Conservation (phyloP, 2,329 filamentous ascomycete genomes). For the Ophiocordyceps unilateralis region DNA sequence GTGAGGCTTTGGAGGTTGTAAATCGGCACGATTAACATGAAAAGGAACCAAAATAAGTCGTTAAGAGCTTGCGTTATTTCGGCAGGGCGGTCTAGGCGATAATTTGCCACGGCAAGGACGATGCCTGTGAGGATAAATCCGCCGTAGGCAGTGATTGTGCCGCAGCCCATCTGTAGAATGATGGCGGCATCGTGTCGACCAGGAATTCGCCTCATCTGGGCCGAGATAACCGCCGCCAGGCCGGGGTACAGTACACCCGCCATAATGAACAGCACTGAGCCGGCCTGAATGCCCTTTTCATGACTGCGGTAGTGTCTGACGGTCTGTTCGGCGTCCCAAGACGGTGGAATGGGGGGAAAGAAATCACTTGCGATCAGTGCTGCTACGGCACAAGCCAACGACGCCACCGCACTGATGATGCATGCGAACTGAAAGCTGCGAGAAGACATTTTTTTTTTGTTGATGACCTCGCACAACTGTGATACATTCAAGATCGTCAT, state of each 20-base stretch:
- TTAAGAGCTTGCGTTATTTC: constrained; percentile 1
- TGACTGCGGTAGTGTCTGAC: constrained; percentile 2
- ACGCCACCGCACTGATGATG: not conserved
- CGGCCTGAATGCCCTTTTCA: constrained; percentile 1
- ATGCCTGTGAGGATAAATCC: not conserved
- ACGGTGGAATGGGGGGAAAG: not conserved
- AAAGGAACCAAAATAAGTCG: constrained; percentile 1
- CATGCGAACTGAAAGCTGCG: not conserved
- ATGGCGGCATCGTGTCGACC: not conserved
- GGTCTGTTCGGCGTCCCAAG: constrained; percentile 1
- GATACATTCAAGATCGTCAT: no score
- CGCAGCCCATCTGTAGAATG: not conserved
- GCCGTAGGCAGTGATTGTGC: not conserved
- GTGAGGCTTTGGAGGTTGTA: not conserved
- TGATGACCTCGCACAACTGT: no score
- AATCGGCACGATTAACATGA: not conserved
- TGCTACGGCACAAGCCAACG: not conserved
- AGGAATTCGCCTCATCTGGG: constrained; percentile 3
- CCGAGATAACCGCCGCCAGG: not conserved
- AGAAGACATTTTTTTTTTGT: not conserved
- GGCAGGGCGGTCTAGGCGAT: not conserved
- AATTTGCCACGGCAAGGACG: not conserved
- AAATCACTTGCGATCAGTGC: not conserved
- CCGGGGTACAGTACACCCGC: not conserved
- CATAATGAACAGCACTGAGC: not conserved